Percentiles rank a stretch among this genome's conserved stretches.
phyloP scores from a whole-genome alignment of 257 asterid species.

The Verbena officinalis region DNA sequence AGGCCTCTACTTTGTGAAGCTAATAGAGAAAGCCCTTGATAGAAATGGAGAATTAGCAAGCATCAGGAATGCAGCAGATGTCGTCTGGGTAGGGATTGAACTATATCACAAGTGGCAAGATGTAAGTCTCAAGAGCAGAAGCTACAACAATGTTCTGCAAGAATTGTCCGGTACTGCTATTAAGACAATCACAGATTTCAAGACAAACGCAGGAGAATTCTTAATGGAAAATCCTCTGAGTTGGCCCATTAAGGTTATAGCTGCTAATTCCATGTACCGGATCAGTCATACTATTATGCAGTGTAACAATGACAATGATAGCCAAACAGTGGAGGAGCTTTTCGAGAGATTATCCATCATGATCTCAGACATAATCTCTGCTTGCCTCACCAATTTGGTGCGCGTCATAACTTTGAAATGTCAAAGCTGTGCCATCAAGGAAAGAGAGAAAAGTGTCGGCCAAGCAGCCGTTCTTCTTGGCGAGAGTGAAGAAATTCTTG shows the following conservation, averaged over 20 bases:
- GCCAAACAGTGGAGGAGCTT: neutral
- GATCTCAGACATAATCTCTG: constrained; percentile 13
- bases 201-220: neutral
- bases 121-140: neutral
- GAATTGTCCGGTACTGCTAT: neutral
- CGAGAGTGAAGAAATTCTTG: neutral
- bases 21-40: neutral
- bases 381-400: constrained; percentile 19
- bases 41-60: neutral
- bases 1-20: neutral
- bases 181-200: neutral
- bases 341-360: constrained; percentile 12
- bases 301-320: neutral
- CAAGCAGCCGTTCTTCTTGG: neutral
- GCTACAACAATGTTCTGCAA: constrained; percentile 2
- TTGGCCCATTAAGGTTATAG: constrained; percentile 27
- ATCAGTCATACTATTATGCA: neutral
- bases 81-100: neutral
- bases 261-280: constrained; percentile 30
- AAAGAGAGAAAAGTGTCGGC: constrained; percentile 14
- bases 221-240: constrained; percentile 26
- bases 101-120: neutral
- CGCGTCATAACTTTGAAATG: constrained; percentile 16
- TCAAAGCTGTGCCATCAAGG: constrained; percentile 6
- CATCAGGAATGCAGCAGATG: constrained; percentile 9